A percentile compares a stretch with the other conserved stretches of the same genome.
Conservation (phyloP, 495 filamentous ascomycete species). For the Margaritispora aquatica region DNA sequence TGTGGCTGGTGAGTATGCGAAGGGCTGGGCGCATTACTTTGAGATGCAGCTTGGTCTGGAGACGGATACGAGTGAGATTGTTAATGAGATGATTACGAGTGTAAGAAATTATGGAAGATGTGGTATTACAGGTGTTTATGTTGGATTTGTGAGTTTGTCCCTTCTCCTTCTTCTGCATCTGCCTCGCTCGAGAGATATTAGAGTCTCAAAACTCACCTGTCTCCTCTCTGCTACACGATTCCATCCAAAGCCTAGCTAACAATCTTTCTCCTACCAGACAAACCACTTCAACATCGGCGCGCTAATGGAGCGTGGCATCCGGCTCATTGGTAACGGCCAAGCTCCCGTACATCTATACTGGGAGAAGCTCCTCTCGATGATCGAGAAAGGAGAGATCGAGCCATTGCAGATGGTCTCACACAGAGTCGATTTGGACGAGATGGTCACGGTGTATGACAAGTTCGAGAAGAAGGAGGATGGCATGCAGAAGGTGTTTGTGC, state of each 20-base stretch:
- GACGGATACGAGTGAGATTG: constrained; percentile 78
- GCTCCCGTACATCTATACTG: constrained; percentile 34
- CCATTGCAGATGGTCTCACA: constrained; percentile 77
- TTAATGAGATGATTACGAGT: constrained; percentile 82
- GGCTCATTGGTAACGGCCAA: constrained; percentile 78
- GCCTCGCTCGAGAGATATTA: too few relatives aligned
- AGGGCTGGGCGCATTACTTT: constrained; percentile 50
- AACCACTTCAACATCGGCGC: constrained; percentile 46
- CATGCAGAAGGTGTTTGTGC: constrained; percentile 67
- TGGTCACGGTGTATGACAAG: constrained; percentile 61
- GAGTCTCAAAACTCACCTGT: too few relatives aligned
- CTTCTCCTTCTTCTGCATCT: background rate
- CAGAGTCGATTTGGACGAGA: constrained; percentile 66
- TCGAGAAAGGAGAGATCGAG: constrained; percentile 65
- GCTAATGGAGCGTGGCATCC: constrained; percentile 81
- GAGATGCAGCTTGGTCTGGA: constrained; percentile 69
- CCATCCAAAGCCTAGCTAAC: background rate
- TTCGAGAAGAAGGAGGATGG: constrained; percentile 64
- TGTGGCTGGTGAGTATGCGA: constrained; percentile 67
- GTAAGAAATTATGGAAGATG: constrained; percentile 70
- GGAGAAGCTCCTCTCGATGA: constrained; percentile 64
- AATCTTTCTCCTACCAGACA: constrained; percentile 4
- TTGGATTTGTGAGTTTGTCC: constrained; percentile 59
- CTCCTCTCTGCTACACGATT: too few relatives aligned
- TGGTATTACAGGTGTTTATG: constrained; percentile 77